Evolutionary conservation across 2,329 filamentous ascomycete species (phyloP).

Genomic region (Colletotrichum sp.): DNA sequence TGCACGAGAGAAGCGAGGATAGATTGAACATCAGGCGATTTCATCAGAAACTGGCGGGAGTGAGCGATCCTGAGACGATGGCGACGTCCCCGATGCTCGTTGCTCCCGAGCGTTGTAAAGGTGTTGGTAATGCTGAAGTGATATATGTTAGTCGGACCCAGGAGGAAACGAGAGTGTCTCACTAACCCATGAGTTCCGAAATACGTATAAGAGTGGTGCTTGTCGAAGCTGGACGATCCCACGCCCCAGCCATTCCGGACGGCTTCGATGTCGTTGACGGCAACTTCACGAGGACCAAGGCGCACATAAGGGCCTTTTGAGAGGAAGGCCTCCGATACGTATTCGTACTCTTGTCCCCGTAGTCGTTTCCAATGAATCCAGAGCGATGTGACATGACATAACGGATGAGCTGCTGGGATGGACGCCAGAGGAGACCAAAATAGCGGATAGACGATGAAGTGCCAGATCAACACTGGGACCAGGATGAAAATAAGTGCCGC

Average conservation of each 20-base stretch:
- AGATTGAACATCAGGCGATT: neutral
- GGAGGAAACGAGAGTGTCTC: accelerated
- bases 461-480: neutral
- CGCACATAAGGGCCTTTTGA: neutral
- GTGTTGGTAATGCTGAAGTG: neutral
- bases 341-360: neutral
- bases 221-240: neutral
- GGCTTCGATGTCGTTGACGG: neutral
- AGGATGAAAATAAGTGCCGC: neutral
- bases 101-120: neutral
- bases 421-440: neutral
- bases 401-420: neutral
- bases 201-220: neutral
- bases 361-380: neutral
- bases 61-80: neutral
- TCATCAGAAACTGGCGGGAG: neutral
- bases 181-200: neutral
- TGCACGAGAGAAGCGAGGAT: neutral
- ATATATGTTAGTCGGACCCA: accelerated
- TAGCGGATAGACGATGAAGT: neutral
- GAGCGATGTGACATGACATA: neutral
- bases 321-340: neutral
- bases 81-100: neutral
- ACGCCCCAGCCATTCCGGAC: neutral
- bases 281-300: neutral